Base-by-base conservation (phyloP, 768 basidiomycete species). In the Erythrobasidium yunnanense region DNA sequence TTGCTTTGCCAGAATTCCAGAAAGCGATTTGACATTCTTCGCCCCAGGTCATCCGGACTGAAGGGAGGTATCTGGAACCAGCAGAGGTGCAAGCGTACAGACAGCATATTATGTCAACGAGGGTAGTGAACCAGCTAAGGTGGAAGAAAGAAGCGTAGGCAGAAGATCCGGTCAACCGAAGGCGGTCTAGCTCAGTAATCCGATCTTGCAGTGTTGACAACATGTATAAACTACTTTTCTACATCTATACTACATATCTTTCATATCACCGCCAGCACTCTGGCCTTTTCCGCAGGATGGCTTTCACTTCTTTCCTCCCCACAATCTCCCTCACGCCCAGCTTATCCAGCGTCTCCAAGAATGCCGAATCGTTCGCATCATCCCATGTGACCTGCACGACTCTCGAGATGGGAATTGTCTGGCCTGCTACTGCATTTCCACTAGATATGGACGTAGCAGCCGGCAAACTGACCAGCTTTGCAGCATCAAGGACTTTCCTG, bases 401-500 rank as follows among this genome's bases (percentile, higher is more conserved):
- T 47, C 73, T 75, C 3, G 78, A 74, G 80, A 85, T 85, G 6
- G 55, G 62, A 56, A 66, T 50, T 1, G 11, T 34, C 7, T 34
- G 55, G 20, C 54, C 55, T 33, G 62, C 55, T 13, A 6, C 17
- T n/a, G 17, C 27, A 13, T 27, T 20, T n/a, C 25, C 56, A 7
- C 33, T 35, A n/a, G n/a, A n/a, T n/a, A n/a, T n/a, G n/a, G n/a
- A n/a, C 34, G 73, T 73, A 6, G 79, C 79, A 4, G 81, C 82
- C 46, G 87, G 83, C 22, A 84, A 75, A 1, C 80, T 82, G 23
- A 90, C 77, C 25, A 96, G 71, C 51, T 83, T 81, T 18, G 83
- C 86, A 1, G 87, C 85, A 63, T 86, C 84, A 18, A 86, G 73
- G 35, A 92, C 78, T 62, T 80, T 80, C 54, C 81, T 77, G 90